Percentiles rank a stretch among this genome's conserved stretches.
These are phyloP conservation scores for Ascochyta clinopodiicola DNA, from an alignment of 2,329 filamentous ascomycete species.

Conservation along the genomic window DNA sequence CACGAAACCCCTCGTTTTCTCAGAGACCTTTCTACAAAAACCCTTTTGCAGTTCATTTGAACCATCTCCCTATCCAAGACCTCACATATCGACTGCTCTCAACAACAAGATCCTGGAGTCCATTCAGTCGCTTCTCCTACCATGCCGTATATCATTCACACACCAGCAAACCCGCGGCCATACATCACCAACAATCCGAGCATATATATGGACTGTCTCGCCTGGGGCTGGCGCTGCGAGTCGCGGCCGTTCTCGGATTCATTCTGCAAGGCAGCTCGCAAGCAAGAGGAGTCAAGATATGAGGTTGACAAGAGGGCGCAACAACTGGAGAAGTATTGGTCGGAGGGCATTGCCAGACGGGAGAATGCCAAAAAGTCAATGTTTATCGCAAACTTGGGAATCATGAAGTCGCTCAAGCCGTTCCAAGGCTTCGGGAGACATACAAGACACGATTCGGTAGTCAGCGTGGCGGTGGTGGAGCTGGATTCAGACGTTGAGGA, in stretches of 20 bases:
- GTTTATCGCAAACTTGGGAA: conserved; percentile 6
- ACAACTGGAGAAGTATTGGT: conserved; percentile 23
- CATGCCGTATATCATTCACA: conserved; percentile 34
- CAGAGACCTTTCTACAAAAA: background rate
- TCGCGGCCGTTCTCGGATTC: conserved; percentile 25
- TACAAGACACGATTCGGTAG: conserved; percentile 19
- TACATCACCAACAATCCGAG: conserved; percentile 29
- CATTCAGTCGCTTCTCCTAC: background rate
- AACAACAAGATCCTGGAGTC: background rate
- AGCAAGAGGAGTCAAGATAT: conserved; percentile 20
- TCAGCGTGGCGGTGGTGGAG: conserved; percentile 10
- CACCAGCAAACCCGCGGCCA: conserved; percentile 18
- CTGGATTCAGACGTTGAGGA: conserved; percentile 12
- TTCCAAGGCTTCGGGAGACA: conserved; percentile 12
- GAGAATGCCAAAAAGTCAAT: conserved; percentile 8
- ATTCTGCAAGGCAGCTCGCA: conserved; percentile 21
- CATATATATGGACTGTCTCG: conserved; percentile 28
- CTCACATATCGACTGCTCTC: background rate
- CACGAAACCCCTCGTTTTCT: conserved; percentile 9
- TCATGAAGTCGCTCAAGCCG: conserved; percentile 11
- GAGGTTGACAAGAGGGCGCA: conserved; percentile 19
- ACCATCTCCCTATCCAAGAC: background rate
- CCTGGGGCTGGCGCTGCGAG: conserved; percentile 26
- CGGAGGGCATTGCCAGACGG: conserved; percentile 9
- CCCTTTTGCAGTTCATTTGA: background rate